Conservation (phyloP, 345 rosid genomes). For the Eutrema heterophyllum region DNA sequence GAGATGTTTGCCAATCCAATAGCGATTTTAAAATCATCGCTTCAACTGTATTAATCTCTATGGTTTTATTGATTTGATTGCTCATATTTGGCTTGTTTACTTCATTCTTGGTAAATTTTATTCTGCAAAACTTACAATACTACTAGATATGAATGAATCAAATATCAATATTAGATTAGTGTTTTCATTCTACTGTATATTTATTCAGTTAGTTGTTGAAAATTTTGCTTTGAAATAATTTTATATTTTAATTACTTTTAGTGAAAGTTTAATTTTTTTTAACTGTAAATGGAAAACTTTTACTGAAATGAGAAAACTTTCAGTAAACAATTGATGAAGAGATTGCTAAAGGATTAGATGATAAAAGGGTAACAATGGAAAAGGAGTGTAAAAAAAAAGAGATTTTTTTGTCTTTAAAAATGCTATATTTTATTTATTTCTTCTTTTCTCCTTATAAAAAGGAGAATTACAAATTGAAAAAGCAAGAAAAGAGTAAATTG, state of each 20-base stretch:
- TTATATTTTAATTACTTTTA: neutral
- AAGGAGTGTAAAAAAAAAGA: neutral
- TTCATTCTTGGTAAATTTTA: neutral
- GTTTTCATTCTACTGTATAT: neutral
- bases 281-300: neutral
- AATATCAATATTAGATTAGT: neutral
- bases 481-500: conserved; percentile 16
- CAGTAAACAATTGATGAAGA: neutral
- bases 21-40: neutral
- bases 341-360: conserved; percentile 8
- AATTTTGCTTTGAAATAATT: neutral
- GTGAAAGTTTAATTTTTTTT: neutral
- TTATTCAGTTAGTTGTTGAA: neutral
- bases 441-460: conserved; percentile 8
- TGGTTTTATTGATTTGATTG: conserved; percentile 13
- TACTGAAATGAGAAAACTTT: neutral
- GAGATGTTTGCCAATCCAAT: conserved; percentile 28
- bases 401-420: neutral
- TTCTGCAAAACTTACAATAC: neutral
- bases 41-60: conserved; percentile 8
- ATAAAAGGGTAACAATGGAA: neutral
- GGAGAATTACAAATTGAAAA: conserved; percentile 1
- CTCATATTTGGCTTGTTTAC: neutral
- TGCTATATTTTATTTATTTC: neutral
- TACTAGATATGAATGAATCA: neutral